Percentiles rank a stretch among this genome's conserved stretches.
Conservation (phyloP, 805 yeast genomes). For the Wickerhamomyces pijperi region DNA sequence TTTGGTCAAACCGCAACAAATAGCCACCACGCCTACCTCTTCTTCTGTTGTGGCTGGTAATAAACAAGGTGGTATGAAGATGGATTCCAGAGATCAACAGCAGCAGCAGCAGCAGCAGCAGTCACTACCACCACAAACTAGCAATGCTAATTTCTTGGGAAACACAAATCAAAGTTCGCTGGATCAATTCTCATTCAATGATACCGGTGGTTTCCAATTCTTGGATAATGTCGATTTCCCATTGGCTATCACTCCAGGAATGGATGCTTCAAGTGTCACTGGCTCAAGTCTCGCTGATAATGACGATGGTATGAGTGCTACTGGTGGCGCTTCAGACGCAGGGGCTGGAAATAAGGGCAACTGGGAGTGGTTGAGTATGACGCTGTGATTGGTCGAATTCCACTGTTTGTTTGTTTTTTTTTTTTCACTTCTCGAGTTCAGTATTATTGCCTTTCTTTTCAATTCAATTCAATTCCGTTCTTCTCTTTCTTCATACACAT, state of each 20-base stretch:
- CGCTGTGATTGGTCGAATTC: neutral
- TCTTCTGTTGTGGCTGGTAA: too few species aligned
- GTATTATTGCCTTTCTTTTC: too few species aligned
- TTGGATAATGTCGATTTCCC: neutral
- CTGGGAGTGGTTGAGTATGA: neutral
- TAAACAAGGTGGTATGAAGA: too few species aligned
- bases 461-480: too few species aligned
- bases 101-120: neutral
- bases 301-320: neutral
- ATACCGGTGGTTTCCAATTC: constrained; percentile 8
- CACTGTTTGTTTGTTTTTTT: too few species aligned
- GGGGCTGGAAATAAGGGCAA: neutral
- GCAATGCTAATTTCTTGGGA: neutral
- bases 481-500: too few species aligned
- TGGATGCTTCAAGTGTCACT: neutral
- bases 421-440: too few species aligned
- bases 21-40: too few species aligned
- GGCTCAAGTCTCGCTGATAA: neutral
- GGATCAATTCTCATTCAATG: constrained; percentile 6
- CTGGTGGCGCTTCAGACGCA: too few species aligned
- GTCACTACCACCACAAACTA: neutral
- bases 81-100: too few species aligned
- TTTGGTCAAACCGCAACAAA: too few species aligned
- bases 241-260: neutral
- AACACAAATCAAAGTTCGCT: neutral